Conservation (phyloP, 2,329 filamentous ascomycete genomes). For the Trichoderma sp. region DNA sequence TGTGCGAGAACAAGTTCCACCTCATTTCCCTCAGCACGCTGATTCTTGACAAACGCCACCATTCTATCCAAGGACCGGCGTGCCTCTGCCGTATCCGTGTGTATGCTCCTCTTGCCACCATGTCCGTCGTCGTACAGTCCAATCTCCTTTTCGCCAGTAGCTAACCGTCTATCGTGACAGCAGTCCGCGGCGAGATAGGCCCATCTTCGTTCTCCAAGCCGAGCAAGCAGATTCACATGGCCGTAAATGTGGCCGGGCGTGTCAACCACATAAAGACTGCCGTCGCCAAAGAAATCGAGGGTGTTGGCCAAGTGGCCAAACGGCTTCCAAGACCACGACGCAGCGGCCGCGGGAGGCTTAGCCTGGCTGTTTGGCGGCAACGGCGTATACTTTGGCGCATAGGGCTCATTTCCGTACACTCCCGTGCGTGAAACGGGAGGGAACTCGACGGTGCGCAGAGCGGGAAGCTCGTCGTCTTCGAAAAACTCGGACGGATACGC, state of each 20-base stretch:
- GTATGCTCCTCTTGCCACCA: background rate
- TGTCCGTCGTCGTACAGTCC: background rate
- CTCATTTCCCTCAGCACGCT: background rate
- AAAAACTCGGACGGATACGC: background rate
- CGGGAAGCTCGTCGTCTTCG: background rate
- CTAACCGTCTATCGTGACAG: background rate
- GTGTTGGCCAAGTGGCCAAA: background rate
- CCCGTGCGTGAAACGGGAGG: background rate
- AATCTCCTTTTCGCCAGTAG: background rate
- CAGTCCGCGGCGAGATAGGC: constrained; percentile 1
- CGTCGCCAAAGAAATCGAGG: constrained; percentile 9
- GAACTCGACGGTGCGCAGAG: constrained; percentile 4
- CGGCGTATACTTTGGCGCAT: background rate
- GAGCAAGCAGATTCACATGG: constrained; percentile 11
- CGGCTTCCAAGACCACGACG: background rate
- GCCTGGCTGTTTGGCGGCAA: background rate
- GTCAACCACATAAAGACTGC: constrained; percentile 6
- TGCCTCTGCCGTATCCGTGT: background rate
- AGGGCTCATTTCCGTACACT: constrained; percentile 1
- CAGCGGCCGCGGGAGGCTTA: background rate
- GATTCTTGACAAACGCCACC: background rate
- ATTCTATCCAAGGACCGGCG: background rate
- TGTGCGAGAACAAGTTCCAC: constrained; percentile 3
- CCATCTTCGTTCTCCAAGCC: background rate
- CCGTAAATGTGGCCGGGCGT: constrained; percentile 9